Evolutionary conservation across 2,329 filamentous ascomycete species (phyloP), one percentile per base, ranked within the genome.

Genomic region (Phyllosticta citribraziliensis): DNA sequence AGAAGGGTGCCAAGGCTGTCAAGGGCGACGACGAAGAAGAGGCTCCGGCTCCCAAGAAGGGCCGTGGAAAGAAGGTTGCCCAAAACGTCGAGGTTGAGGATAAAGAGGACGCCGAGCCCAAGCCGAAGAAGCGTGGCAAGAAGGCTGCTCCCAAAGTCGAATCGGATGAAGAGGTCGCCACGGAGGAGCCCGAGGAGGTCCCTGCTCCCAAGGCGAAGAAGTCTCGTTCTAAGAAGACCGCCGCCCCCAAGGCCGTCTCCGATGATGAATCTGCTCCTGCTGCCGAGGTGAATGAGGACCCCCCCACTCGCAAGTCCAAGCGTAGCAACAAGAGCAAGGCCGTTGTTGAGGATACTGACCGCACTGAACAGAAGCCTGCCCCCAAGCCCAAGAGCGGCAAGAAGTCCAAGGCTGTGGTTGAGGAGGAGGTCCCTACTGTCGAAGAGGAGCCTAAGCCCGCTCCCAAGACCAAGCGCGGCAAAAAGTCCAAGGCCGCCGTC

Each of bases 121-220:
- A 50, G 33, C 57, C 63, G 6, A 61, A 60, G 61, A 52, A 55
- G 30, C 65, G 53, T 40, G 61, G 56, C 27, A 67, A 66, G 60
- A 63, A 60, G 51, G 24, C 57, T 27, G 53, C 20, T 22, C 55
- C 51, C 20, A 59, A 59, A 51, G 19, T 25, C 17, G 20, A 53
- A 17, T 53, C 52, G 20, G 52, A 53, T 10, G 53, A 55, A 19
- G 53, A 55, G n/a, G 25, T 57, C 50, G 53, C 22, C n/a, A 64
- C 64, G 25, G 65, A 67, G 22, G 64, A 59, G 6, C 65, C 67
- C 27, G 69, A 70, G 19, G 69, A 73, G 10, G 69, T 69, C 33
- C 70, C 71, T 19, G 65, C 69, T 55, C 64, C 73, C 47, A 71
- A 72, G 33, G 68, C 67, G 19, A 74, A 73, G 64, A 74, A 71